Evolutionary conservation across 2,329 filamentous ascomycete genomes (phyloP).

Genomic region (Trichoderma breve): DNA sequence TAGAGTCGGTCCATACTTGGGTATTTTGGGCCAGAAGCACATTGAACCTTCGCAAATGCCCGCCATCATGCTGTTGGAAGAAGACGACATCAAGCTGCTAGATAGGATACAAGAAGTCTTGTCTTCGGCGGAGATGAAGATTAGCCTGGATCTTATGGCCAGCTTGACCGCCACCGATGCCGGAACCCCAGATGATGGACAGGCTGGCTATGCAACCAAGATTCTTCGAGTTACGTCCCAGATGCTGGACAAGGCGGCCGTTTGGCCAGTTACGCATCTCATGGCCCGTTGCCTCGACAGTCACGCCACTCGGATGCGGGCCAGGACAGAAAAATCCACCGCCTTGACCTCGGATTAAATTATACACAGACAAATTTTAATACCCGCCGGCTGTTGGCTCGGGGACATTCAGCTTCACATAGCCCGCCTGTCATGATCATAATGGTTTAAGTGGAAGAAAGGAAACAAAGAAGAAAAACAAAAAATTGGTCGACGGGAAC

Average conservation of each 20-base stretch:
- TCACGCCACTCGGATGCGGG: constrained; percentile 52
- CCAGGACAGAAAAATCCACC: constrained; percentile 53
- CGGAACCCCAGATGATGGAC: constrained; percentile 54
- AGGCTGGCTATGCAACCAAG: constrained; percentile 79
- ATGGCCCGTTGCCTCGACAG: constrained; percentile 56
- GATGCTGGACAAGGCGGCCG: constrained; percentile 82
- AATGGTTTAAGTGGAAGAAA: neutral
- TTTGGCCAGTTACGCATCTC: constrained; percentile 72
- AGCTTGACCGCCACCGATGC: constrained; percentile 53
- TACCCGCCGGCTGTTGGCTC: neutral
- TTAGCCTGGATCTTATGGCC: constrained; percentile 55
- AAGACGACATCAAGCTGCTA: constrained; percentile 84
- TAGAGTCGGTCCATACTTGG: constrained; percentile 84
- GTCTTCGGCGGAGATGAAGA: constrained; percentile 73
- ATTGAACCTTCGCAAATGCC: constrained; percentile 78
- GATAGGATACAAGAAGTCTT: constrained; percentile 80
- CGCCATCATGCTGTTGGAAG: constrained; percentile 84
- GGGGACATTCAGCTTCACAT: neutral
- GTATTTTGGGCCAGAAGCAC: constrained; percentile 78
- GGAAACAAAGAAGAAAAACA: neutral
- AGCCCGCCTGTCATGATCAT: neutral
- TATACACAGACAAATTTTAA: constrained; percentile 20
- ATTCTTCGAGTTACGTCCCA: constrained; percentile 80
- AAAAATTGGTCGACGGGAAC: neutral
- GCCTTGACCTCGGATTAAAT: constrained; percentile 37